Conservation (phyloP, 2,329 filamentous ascomycete species). For the Esteya vermicola region DNA sequence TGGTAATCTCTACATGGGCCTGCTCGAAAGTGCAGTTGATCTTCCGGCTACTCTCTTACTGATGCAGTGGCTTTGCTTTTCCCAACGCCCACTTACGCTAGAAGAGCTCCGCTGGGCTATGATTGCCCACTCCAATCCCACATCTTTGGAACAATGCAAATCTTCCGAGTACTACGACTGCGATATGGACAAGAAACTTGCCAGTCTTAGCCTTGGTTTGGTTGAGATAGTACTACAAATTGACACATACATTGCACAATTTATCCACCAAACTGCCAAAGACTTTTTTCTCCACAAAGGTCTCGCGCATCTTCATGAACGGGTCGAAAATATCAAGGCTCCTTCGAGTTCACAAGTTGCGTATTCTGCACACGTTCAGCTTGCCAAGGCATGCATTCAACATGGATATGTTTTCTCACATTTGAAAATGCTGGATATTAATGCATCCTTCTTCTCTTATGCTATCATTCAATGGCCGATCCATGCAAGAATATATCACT, state of each 20-base stretch:
- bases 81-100: constrained; percentile 12
- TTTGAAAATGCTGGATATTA: too few relatives aligned
- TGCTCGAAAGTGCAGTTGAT: background rate
- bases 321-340: too few relatives aligned
- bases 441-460: too few relatives aligned
- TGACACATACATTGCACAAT: constrained; percentile 12
- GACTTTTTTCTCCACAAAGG: constrained; percentile 17
- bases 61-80: constrained; percentile 20
- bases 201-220: background rate
- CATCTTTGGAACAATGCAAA: constrained; percentile 8
- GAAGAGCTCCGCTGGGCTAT: constrained; percentile 19
- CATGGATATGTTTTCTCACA: too few relatives aligned
- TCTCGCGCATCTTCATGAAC: too few relatives aligned
- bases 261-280: constrained; percentile 21
- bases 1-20: background rate
- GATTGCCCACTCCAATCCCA: constrained; percentile 8
- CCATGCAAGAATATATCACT: too few relatives aligned
- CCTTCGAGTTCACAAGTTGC: too few relatives aligned
- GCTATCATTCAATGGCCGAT: too few relatives aligned
- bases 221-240: background rate
- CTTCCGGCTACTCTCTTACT: constrained; percentile 12
- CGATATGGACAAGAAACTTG: background rate
- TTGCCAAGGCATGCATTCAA: too few relatives aligned
- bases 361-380: too few relatives aligned
- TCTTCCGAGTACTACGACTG: constrained; percentile 4